These are phyloP conservation scores for Annulohypoxylon moriforme DNA, from an alignment of 495 filamentous ascomycete genomes.

Conservation along the genomic window DNA sequence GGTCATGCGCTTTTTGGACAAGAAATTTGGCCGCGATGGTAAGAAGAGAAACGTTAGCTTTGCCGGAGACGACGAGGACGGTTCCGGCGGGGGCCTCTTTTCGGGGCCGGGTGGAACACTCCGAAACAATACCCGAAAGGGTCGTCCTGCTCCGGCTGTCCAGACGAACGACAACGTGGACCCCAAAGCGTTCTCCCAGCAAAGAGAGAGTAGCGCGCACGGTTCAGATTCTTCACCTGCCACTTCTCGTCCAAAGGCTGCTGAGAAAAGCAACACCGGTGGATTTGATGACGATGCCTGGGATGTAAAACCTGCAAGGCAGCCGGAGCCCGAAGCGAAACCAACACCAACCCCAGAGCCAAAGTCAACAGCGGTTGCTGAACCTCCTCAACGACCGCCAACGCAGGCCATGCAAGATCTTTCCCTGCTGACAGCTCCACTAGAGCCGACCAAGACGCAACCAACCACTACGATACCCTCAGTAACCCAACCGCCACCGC, in stretches of 20 bases:
- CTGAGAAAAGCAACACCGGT: conserved; percentile 62
- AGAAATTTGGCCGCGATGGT: conserved; percentile 76
- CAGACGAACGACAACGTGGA: conserved; percentile 89
- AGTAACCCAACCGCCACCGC: conserved; percentile 56
- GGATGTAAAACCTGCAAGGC: conserved; percentile 93
- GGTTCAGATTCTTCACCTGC: conserved; percentile 60
- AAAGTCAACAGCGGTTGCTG: conserved; percentile 48
- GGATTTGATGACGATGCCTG: conserved; percentile 98
- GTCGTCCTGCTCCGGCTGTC: conserved; percentile 83
- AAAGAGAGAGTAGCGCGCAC: conserved; percentile 56
- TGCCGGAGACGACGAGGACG: conserved; percentile 59
- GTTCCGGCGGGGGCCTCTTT: conserved; percentile 80
- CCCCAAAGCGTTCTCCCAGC: conserved; percentile 82
- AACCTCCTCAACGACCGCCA: conserved; percentile 64
- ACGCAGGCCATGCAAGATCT: conserved; percentile 83
- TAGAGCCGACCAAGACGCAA: conserved; percentile 77
- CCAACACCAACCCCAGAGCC: conserved; percentile 44
- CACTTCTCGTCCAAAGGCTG: conserved; percentile 52
- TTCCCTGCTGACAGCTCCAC: conserved; percentile 76
- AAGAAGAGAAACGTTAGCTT: conserved; percentile 73
- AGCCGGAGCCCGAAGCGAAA: conserved; percentile 53
- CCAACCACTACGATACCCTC: conserved; percentile 57
- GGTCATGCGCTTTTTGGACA: conserved; percentile 89
- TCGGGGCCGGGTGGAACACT: conserved; percentile 89
- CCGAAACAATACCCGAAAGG: conserved; percentile 95